phyloP scores from a whole-genome alignment of 2,329 filamentous ascomycete genomes.

The Pezicula neosporulosa region DNA sequence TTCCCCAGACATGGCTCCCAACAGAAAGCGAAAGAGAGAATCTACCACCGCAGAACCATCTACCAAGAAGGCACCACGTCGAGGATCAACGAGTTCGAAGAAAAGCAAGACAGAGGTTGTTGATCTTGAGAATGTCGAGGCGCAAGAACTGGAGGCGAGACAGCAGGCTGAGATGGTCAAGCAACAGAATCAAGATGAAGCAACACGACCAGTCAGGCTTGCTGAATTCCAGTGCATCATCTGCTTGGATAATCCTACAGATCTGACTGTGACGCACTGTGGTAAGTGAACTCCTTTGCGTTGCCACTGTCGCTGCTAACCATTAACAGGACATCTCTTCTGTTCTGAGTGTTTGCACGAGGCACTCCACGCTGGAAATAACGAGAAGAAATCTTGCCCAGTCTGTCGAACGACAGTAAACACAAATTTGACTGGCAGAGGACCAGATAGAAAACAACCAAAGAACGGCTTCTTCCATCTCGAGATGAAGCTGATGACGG shows the following conservation, averaged over 20 bases:
- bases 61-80: slow-evolving; percentile 8
- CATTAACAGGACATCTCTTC: slow-evolving; percentile 55
- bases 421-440: slow-evolving; percentile 36
- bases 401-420: slow-evolving; percentile 61
- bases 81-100: neutral
- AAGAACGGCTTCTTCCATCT: slow-evolving; percentile 53
- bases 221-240: slow-evolving; percentile 61
- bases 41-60: slow-evolving; percentile 5
- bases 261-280: slow-evolving; percentile 62
- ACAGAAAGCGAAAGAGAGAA: slow-evolving; percentile 21
- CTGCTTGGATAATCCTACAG: slow-evolving; percentile 60
- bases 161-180: slow-evolving; percentile 24
- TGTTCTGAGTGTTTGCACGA: slow-evolving; percentile 60
- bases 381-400: slow-evolving; percentile 54
- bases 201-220: slow-evolving; percentile 47
- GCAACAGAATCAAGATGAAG: slow-evolving; percentile 39
- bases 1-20: slow-evolving; percentile 14
- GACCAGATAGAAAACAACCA: slow-evolving; percentile 33
- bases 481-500: slow-evolving; percentile 60
- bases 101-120: slow-evolving; percentile 17
- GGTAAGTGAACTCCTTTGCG: slow-evolving; percentile 42
- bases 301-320: slow-evolving; percentile 11
- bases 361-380: slow-evolving; percentile 52
- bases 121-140: slow-evolving; percentile 24
- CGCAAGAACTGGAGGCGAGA: slow-evolving; percentile 16